Percentiles rank a stretch among this genome's conserved stretches.
phyloP scores from a whole-genome alignment of 345 rosid genomes.

The Eutrema yunnanense region DNA sequence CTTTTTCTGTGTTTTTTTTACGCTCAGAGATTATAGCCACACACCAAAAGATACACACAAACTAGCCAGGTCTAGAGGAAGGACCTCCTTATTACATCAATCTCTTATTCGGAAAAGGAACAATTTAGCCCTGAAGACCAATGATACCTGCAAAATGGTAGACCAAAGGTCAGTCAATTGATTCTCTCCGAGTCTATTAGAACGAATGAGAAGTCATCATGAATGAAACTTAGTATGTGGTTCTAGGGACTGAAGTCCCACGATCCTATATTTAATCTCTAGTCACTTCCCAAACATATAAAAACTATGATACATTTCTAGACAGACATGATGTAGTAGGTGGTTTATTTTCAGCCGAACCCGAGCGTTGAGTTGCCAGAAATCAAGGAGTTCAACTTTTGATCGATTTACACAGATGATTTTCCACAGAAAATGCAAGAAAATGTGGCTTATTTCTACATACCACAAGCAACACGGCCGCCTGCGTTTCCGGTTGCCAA shows the following conservation, averaged over 20 bases:
- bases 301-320: neutral
- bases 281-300: neutral
- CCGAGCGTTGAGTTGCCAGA: neutral
- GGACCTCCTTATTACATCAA: conserved; percentile 20
- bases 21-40: neutral
- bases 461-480: conserved; percentile 85
- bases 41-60: conserved; percentile 1
- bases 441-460: conserved; percentile 15
- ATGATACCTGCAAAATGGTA: conserved; percentile 25
- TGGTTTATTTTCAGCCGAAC: neutral
- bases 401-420: neutral
- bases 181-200: neutral
- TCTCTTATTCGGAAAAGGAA: neutral
- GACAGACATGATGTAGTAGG: neutral
- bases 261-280: neutral
- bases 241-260: neutral
- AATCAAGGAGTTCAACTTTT: conserved; percentile 1
- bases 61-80: conserved; percentile 2
- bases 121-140: conserved; percentile 33
- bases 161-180: neutral
- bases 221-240: neutral
- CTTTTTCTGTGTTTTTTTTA: neutral
- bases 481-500: conserved; percentile 88
- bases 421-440: neutral
- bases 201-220: neutral